A percentile compares a stretch with the other conserved stretches of the same genome.
Conservation (phyloP, 2,329 filamentous ascomycete species). For the Cercospora sp. region DNA sequence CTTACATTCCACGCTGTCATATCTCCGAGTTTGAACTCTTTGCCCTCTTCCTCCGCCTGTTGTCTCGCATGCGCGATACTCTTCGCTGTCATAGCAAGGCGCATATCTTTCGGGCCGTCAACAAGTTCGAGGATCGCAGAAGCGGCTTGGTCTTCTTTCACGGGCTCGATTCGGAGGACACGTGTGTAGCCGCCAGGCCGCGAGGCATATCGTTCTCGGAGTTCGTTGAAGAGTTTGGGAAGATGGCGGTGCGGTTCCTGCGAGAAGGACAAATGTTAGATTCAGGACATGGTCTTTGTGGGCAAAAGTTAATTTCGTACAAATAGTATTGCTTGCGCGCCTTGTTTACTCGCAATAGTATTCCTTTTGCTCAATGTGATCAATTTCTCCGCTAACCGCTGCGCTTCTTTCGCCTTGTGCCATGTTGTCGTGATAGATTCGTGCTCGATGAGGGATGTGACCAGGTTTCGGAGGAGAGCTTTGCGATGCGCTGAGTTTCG, state of each 20-base stretch:
- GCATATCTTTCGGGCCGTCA: slow-evolving; percentile 89
- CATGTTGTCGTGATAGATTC: slow-evolving; percentile 95
- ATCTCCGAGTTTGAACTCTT: slow-evolving; percentile 61
- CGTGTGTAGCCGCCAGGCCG: slow-evolving; percentile 93
- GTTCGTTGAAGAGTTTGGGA: slow-evolving; percentile 83
- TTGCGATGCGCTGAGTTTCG: slow-evolving; percentile 84
- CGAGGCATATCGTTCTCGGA: slow-evolving; percentile 74
- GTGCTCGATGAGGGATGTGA: slow-evolving; percentile 89
- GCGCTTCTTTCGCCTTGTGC: slow-evolving; percentile 95
- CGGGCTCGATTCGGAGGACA: slow-evolving; percentile 86
- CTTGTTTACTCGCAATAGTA: slow-evolving; percentile 74
- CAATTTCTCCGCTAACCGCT: slow-evolving; percentile 88
- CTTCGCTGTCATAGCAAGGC: slow-evolving; percentile 89
- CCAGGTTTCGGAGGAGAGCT: slow-evolving; percentile 90
- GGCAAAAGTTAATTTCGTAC: slow-evolving; percentile 52
- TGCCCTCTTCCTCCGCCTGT: slow-evolving; percentile 41
- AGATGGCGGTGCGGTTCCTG: slow-evolving; percentile 45
- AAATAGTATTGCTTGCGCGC: slow-evolving; percentile 74
- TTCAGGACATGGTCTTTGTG: not conserved
- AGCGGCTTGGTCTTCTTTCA: slow-evolving; percentile 82
- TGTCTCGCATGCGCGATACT: slow-evolving; percentile 62
- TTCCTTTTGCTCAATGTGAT: slow-evolving; percentile 93
- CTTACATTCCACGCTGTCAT: slow-evolving; percentile 75
- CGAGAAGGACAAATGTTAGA: not conserved
- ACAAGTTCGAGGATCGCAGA: slow-evolving; percentile 93